Evolutionary conservation across 371 early-diverging fungal genomes (phyloP).

Genomic region (Mortierella sp.): DNA sequence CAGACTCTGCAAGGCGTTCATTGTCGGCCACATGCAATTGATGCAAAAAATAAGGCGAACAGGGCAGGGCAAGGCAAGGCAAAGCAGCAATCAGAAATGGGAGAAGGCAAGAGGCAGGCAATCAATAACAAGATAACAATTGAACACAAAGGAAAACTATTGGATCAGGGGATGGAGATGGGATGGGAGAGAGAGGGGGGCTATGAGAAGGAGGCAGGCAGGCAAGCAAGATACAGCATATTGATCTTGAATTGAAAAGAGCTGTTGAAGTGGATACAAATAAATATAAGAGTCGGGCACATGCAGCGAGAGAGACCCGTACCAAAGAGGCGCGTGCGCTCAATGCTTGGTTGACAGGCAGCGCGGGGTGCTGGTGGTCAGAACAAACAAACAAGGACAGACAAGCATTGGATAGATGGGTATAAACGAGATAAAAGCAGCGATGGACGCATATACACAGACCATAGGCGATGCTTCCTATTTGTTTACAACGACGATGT

Average conservation of each 20-base stretch:
- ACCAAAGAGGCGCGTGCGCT: constrained; percentile 1
- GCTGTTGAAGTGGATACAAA: not conserved
- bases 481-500: too few relatives aligned
- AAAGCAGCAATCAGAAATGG: not conserved
- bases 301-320: not conserved
- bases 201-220: not conserved
- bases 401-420: not conserved
- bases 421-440: not conserved
- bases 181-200: not conserved
- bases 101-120: not conserved
- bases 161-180: constrained; percentile 1
- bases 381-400: not conserved
- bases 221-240: not conserved
- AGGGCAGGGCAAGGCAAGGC: not conserved
- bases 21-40: not conserved
- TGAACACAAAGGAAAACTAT: constrained; percentile 3
- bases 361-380: not conserved
- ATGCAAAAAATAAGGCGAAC: constrained; percentile 7
- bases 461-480: not conserved
- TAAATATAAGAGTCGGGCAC: not conserved
- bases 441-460: not conserved
- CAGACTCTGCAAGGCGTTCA: constrained; percentile 12
- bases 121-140: constrained; percentile 7
- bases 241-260: not conserved
- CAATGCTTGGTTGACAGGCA: constrained; percentile 1